Evolutionary conservation across 2,329 filamentous ascomycete species (phyloP).

Genomic region (Colletotrichum aenigma): DNA sequence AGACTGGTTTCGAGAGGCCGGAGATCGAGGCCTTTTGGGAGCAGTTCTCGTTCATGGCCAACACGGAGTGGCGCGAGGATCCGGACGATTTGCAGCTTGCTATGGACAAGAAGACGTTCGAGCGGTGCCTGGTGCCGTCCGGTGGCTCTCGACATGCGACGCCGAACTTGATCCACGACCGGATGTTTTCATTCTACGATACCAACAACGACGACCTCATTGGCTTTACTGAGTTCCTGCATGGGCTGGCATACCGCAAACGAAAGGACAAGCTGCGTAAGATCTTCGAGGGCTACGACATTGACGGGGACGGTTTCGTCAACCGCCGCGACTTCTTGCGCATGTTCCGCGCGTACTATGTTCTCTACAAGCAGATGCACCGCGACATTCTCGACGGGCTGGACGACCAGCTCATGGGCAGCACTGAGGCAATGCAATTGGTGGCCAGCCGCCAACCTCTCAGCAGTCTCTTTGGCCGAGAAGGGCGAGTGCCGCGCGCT

Average conservation of each 20-base stretch:
- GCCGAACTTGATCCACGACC: constrained; percentile 91
- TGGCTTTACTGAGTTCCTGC: constrained; percentile 89
- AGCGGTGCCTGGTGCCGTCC: constrained; percentile 87
- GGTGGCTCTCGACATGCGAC: constrained; percentile 77
- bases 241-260: constrained; percentile 75
- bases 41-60: constrained; percentile 94
- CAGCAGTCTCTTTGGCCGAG: constrained; percentile 75
- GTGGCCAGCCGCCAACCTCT: constrained; percentile 77
- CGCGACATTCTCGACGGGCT: constrained; percentile 80
- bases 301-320: constrained; percentile 86
- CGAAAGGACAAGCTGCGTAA: constrained; percentile 71
- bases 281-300: constrained; percentile 89
- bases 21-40: constrained; percentile 95
- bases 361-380: constrained; percentile 87
- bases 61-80: constrained; percentile 81
- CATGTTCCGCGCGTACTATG: constrained; percentile 92
- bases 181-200: constrained; percentile 97
- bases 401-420: constrained; percentile 78
- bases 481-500: constrained; percentile 68
- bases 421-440: constrained; percentile 77
- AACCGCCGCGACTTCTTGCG: constrained; percentile 86
- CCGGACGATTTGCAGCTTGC: constrained; percentile 78
- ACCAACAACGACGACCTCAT: constrained; percentile 88
- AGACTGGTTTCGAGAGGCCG: constrained; percentile 81
- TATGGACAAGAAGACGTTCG: constrained; percentile 92